phyloP scores from a whole-genome alignment of 139 green algal genomes.

The Volvox reticuliferus region DNA sequence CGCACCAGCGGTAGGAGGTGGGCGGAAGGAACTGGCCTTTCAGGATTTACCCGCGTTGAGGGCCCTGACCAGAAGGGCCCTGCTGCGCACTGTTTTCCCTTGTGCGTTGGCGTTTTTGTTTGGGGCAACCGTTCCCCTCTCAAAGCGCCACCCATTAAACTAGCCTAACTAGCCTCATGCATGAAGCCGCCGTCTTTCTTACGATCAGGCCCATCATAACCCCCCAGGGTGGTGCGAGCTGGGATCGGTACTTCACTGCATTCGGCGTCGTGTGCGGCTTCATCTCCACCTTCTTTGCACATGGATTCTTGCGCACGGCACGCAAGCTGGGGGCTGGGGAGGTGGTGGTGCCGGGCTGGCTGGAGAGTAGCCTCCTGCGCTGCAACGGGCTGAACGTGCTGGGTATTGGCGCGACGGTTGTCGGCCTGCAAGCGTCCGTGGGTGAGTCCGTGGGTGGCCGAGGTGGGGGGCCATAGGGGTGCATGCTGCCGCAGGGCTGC shows the following conservation, averaged over 20 bases:
- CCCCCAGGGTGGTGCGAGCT: neutral
- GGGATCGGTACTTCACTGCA: constrained; percentile 75
- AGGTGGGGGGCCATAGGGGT: no score
- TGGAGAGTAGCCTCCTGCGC: constrained; percentile 73
- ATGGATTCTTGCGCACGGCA: constrained; percentile 60
- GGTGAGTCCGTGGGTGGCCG: constrained; percentile 49
- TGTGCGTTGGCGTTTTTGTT: no score
- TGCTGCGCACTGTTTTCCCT: no score
- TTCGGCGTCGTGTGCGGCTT: constrained; percentile 80
- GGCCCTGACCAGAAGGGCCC: no score
- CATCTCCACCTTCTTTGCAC: constrained; percentile 86
- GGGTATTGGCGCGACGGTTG: constrained; percentile 83
- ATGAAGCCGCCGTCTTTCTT: no score
- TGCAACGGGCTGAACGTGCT: constrained; percentile 87
- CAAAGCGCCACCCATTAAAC: no score
- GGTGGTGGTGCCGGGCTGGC: constrained; percentile 22
- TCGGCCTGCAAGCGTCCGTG: constrained; percentile 89
- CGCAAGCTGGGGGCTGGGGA: constrained; percentile 34
- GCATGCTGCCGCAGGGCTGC: no score
- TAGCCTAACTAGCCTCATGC: no score
- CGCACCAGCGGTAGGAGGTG: neutral
- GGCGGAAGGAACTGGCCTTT: no score
- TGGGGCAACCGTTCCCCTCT: no score
- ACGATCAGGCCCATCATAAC: no score
- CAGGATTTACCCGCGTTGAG: no score